Conservation (phyloP, 441 rosid genomes). For the Daphne laureola region DNA sequence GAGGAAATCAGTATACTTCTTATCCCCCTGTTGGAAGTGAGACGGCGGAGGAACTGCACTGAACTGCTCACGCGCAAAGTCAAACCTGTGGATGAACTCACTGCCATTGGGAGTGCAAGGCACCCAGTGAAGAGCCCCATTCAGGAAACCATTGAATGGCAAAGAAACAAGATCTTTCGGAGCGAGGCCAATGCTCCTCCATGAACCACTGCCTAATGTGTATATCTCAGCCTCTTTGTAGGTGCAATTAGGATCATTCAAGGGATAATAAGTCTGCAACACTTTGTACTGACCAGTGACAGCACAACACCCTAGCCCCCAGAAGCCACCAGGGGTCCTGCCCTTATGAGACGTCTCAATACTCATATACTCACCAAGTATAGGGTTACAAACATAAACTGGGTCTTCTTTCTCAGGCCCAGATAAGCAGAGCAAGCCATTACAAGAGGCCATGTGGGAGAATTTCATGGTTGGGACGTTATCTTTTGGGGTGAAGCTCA, state of each 20-base stretch:
- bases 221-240: slow-evolving; percentile 9
- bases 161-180: slow-evolving; percentile 11
- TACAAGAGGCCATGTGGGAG: slow-evolving; percentile 10
- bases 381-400: slow-evolving; percentile 15
- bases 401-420: slow-evolving; percentile 5
- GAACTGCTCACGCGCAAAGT: slow-evolving; percentile 16
- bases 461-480: slow-evolving; percentile 9
- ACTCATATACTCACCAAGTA: slow-evolving; percentile 15
- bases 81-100: slow-evolving; percentile 11
- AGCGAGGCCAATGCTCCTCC: slow-evolving; percentile 15
- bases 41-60: slow-evolving; percentile 9
- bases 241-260: not conserved
- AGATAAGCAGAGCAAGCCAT: slow-evolving; percentile 14
- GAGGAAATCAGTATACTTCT: slow-evolving; percentile 4
- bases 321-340: not conserved
- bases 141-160: slow-evolving; percentile 16
- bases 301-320: slow-evolving; percentile 14
- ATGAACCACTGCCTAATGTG: slow-evolving; percentile 13
- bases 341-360: slow-evolving; percentile 5
- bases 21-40: slow-evolving; percentile 5
- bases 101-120: slow-evolving; percentile 1
- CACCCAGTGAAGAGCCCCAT: slow-evolving; percentile 18
- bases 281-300: slow-evolving; percentile 11
- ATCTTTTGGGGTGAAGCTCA: slow-evolving; percentile 8
- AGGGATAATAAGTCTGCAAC: slow-evolving; percentile 10